These are phyloP conservation scores for Myriosclerotinia scirpicola DNA, from an alignment of 2,329 filamentous ascomycete species.

Conservation along the genomic window DNA sequence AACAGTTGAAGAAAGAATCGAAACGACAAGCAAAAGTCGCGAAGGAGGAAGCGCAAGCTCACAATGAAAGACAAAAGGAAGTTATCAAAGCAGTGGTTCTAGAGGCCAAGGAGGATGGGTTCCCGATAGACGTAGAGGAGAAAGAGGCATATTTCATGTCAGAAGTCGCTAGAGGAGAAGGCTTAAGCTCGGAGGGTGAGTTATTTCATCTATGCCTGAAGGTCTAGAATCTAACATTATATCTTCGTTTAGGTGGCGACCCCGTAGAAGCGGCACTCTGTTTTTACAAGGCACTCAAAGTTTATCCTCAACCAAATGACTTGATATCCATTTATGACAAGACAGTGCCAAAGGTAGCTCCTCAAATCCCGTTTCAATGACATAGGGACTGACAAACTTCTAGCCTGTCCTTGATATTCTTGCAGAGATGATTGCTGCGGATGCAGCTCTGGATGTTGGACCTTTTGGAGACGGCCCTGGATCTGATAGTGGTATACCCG, in stretches of 20 bases:
- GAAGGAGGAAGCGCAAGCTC: slow-evolving; percentile 69
- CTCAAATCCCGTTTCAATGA: slow-evolving; percentile 32
- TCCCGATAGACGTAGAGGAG: slow-evolving; percentile 86
- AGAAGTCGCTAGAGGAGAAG: slow-evolving; percentile 87
- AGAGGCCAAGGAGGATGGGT: slow-evolving; percentile 84
- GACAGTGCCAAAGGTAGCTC: slow-evolving; percentile 84
- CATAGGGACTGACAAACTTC: slow-evolving; percentile 31
- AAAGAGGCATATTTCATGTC: slow-evolving; percentile 96
- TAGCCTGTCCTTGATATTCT: slow-evolving; percentile 92
- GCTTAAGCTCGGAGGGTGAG: slow-evolving; percentile 78
- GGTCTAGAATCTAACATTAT: slow-evolving; percentile 14
- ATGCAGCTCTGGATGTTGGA: slow-evolving; percentile 68
- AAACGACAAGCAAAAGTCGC: slow-evolving; percentile 68
- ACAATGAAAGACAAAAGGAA: slow-evolving; percentile 66
- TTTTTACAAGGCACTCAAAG: slow-evolving; percentile 98
- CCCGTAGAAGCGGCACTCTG: slow-evolving; percentile 82
- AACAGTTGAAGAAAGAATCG: slow-evolving; percentile 70
- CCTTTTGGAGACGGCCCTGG: slow-evolving; percentile 36
- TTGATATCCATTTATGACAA: slow-evolving; percentile 97
- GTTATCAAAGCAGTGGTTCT: slow-evolving; percentile 74
- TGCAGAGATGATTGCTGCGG: slow-evolving; percentile 96
- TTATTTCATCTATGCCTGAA: background rate
- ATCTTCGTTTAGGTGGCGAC: slow-evolving; percentile 55
- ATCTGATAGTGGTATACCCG: slow-evolving; percentile 38
- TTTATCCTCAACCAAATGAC: slow-evolving; percentile 91